Base-by-base conservation (phyloP, 495 filamentous ascomycete genomes). In the Aspergillus conjunctus region DNA sequence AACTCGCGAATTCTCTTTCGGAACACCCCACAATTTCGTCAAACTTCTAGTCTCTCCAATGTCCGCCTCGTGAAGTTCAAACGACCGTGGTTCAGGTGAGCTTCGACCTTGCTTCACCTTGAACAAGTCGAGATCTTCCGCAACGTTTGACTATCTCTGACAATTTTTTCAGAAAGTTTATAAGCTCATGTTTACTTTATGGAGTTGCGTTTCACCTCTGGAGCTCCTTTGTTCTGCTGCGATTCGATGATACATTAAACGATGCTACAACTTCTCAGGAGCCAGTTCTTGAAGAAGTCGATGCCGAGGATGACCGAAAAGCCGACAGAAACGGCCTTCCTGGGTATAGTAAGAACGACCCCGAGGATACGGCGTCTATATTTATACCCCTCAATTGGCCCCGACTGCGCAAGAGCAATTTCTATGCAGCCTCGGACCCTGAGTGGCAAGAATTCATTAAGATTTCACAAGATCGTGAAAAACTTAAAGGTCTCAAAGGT, bases 371-470 rank as follows among this genome's bases (percentile, higher is more conserved):
- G 46, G 70, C 73, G 37, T 62, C 66, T 12, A 59, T 86, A 2
- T 92, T 93, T 64, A 83, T 93, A 44, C 87, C 89, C 1, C 70
- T 92, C 30, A 76, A 79, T n/a, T 81, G 78, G 68, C 71, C 76
- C 67, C 84, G 64, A 51, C 76, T 74, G 75, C 77, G 63, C 68
- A 77, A 74, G 68, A 73, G 70, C 31, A 73, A 69, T 45, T 83
- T 72, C 14, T 93, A 91, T 70, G 75, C 79, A 21, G 75, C 79
- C 22, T 79, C 74, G 3, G 86, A 90, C 67, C 88, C 89, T 4
- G 90, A 92, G 69, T 92, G 87, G 88, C 76, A 82, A 64, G 75
- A 80, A 46, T 92, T 90, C 61, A 64, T 84, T 18, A 81, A 79
- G 39, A 73, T 90, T 20, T 79, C 82, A 21, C 74, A 77, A 26